A percentile compares a stretch with the other conserved stretches of the same genome.
These are phyloP conservation scores for Thalassiosira livingstoniorum DNA, from an alignment of 352 stramenopile genomes.

Conservation along the genomic window DNA sequence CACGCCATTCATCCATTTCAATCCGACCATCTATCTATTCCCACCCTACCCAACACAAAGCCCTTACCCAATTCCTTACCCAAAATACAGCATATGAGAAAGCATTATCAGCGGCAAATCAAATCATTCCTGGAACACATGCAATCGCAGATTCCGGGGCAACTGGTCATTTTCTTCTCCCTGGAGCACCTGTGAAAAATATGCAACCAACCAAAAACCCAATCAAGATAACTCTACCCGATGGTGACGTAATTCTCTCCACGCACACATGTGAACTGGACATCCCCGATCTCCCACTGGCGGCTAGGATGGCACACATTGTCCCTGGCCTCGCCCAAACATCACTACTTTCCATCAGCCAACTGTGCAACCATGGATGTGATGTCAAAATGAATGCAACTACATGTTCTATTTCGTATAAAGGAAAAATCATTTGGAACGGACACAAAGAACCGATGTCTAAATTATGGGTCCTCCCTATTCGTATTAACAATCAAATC, in stretches of 20 bases:
- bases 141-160: constrained; percentile 24
- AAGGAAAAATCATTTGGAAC: background rate
- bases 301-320: constrained; percentile 12
- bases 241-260: constrained; percentile 15
- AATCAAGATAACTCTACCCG: constrained; percentile 17
- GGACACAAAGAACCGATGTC: constrained; percentile 6
- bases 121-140: too few species aligned
- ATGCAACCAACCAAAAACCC: constrained; percentile 1
- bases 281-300: constrained; percentile 4
- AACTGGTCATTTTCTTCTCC: constrained; percentile 27
- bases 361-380: constrained; percentile 25
- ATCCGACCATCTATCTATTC: too few species aligned
- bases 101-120: too few species aligned
- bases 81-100: too few species aligned
- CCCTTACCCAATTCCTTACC: too few species aligned
- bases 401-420: constrained; percentile 7
- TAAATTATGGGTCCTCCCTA: constrained; percentile 19
- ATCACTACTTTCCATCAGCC: constrained; percentile 17
- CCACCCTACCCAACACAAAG: too few species aligned
- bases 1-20: too few species aligned
- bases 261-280: constrained; percentile 34
- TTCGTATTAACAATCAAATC: too few species aligned
- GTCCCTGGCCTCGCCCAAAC: constrained; percentile 14
- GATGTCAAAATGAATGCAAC: constrained; percentile 16
- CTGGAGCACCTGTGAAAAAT: constrained; percentile 11